Evolutionary conservation across 192 early-diverging fungal species (phyloP).

Genomic region (Coemansia nantahalensis): DNA sequence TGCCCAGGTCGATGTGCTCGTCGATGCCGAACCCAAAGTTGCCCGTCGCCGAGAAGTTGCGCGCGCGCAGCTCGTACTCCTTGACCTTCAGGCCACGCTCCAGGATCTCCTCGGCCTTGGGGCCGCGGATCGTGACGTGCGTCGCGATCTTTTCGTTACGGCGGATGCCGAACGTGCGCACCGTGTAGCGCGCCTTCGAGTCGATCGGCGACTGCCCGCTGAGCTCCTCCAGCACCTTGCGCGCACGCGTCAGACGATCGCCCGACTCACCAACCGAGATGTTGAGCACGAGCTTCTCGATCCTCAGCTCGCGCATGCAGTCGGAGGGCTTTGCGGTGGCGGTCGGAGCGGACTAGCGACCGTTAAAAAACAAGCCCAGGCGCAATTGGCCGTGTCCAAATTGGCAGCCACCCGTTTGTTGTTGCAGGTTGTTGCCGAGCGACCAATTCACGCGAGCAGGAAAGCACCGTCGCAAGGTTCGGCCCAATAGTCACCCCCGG

Average conservation of each 20-base stretch:
- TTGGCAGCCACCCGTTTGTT: too few relatives aligned
- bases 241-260: conserved; percentile 98
- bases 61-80: conserved; percentile 95
- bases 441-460: too few relatives aligned
- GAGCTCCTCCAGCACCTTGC: conserved; percentile 99
- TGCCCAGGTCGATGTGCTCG: conserved; percentile 99
- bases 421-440: too few relatives aligned
- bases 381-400: too few relatives aligned
- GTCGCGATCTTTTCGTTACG: conserved; percentile 99
- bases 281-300: conserved; percentile 99
- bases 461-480: too few relatives aligned
- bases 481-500: too few relatives aligned
- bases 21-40: conserved; percentile 99
- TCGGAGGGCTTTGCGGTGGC: conserved; percentile 76
- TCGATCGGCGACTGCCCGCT: conserved; percentile 98
- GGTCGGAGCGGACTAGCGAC: conserved; percentile 62
- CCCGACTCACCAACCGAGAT: conserved; percentile 99
- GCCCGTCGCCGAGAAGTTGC: conserved; percentile 97
- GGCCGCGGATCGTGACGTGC: conserved; percentile 97
- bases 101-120: conserved; percentile 95
- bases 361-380: too few relatives aligned
- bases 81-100: conserved; percentile 99
- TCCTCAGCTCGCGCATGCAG: conserved; percentile 94
- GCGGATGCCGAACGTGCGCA: conserved; percentile 99
- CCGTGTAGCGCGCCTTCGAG: conserved; percentile 99